These are phyloP conservation scores for Guillardia theta DNA, from an alignment of 78 protist genomes.

Conservation along the genomic window DNA sequence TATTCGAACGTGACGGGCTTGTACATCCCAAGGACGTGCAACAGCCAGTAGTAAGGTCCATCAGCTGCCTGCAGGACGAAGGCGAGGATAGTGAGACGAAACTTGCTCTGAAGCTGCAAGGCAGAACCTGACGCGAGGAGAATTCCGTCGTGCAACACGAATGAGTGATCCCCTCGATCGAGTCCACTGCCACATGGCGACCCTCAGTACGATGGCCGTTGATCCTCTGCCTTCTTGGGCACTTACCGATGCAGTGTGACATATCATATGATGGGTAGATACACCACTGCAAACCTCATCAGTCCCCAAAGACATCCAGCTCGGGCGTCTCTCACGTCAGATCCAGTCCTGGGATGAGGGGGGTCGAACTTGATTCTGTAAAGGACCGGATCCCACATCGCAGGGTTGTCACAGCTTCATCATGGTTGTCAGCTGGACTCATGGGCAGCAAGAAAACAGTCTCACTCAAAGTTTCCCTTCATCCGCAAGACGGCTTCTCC, in stretches of 20 bases:
- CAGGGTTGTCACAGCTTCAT: slow-evolving; percentile 44
- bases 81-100: background rate
- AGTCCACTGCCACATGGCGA: slow-evolving; percentile 96
- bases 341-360: background rate
- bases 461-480: background rate
- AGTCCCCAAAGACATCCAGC: background rate
- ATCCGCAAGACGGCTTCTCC: background rate
- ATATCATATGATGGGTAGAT: slow-evolving; percentile 97
- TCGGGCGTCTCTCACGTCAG: background rate
- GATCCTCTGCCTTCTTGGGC: slow-evolving; percentile 43
- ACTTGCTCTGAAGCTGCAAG: background rate
- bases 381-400: slow-evolving; percentile 82
- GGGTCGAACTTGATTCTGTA: background rate
- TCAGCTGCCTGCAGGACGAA: slow-evolving; percentile 56
- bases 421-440: no score
- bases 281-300: slow-evolving; percentile 70
- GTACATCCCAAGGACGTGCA: slow-evolving; percentile 81
- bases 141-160: slow-evolving; percentile 68
- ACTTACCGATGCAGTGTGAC: slow-evolving; percentile 97
- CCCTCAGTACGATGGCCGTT: slow-evolving; percentile 91
- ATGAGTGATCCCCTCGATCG: slow-evolving; percentile 96
- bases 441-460: no score
- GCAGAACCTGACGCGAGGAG: background rate
- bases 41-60: slow-evolving; percentile 94
- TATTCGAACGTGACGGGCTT: slow-evolving; percentile 97